A percentile compares a stretch with the other conserved stretches of the same genome.
phyloP scores from a whole-genome alignment of 345 rosid species.

The Euphorbia pulcherrima region DNA sequence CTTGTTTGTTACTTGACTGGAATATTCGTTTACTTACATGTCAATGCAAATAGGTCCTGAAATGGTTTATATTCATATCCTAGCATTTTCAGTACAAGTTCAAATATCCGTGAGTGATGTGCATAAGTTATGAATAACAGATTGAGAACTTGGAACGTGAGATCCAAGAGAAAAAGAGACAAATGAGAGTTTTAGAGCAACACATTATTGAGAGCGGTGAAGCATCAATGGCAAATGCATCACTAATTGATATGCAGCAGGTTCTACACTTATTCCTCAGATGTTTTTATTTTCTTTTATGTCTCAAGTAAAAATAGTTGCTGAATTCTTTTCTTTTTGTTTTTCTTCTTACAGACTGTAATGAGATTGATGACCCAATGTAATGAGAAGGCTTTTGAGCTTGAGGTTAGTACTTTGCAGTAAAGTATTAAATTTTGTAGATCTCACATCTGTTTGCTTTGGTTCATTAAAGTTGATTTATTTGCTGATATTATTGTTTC shows the following conservation, averaged over 20 bases:
- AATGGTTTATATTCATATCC: constrained; percentile 10
- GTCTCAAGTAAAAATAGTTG: neutral
- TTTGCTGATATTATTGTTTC: neutral
- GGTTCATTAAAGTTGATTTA: neutral
- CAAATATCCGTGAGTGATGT: neutral
- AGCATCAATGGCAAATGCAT: constrained; percentile 88
- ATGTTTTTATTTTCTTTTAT: neutral
- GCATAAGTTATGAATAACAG: constrained; percentile 36
- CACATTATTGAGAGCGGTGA: constrained; percentile 87
- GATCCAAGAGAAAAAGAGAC: constrained; percentile 86
- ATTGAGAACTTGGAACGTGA: constrained; percentile 78
- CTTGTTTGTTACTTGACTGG: neutral
- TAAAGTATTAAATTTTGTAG: neutral
- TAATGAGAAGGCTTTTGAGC: constrained; percentile 92
- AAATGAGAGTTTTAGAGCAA: constrained; percentile 80
- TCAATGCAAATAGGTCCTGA: neutral
- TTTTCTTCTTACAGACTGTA: constrained; percentile 56
- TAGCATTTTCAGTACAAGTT: neutral
- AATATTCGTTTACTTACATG: neutral
- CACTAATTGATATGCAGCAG: constrained; percentile 95
- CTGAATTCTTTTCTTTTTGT: constrained; percentile 1
- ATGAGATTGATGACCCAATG: constrained; percentile 89
- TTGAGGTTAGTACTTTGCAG: constrained; percentile 58
- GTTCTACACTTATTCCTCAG: constrained; percentile 31
- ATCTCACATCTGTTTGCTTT: neutral